These are phyloP conservation scores for Geotrichum carabidarum DNA, from an alignment of 1,139 yeast genomes.

Conservation along the genomic window DNA sequence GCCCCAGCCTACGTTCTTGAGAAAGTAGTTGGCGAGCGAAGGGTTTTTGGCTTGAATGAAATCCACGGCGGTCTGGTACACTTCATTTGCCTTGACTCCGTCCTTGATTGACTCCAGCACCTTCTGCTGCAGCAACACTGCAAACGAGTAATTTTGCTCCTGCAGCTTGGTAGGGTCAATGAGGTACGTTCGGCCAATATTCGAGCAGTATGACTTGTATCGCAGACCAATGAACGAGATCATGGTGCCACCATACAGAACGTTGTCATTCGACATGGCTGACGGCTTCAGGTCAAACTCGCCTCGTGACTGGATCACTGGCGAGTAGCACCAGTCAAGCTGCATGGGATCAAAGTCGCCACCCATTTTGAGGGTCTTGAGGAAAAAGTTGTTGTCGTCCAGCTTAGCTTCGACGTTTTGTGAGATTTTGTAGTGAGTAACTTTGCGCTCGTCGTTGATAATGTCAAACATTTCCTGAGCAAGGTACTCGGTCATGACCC, in stretches of 20 bases:
- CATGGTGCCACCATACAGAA: constrained; percentile 72
- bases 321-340: constrained; percentile 92
- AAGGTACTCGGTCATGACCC: constrained; percentile 69
- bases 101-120: constrained; percentile 56
- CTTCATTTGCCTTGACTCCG: constrained; percentile 61
- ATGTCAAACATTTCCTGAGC: constrained; percentile 84
- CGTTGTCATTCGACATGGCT: constrained; percentile 66
- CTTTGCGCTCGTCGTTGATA: constrained; percentile 78
- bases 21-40: constrained; percentile 57
- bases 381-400: constrained; percentile 67
- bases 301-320: constrained; percentile 86
- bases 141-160: constrained; percentile 72
- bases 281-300: constrained; percentile 80
- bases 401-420: constrained; percentile 77
- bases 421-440: constrained; percentile 67
- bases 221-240: constrained; percentile 80
- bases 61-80: constrained; percentile 59
- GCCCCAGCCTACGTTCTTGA: constrained; percentile 83
- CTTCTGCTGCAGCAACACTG: constrained; percentile 54
- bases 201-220: constrained; percentile 85
- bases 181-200: constrained; percentile 79
- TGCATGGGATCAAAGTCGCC: constrained; percentile 69
- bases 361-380: constrained; percentile 51
- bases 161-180: constrained; percentile 83
- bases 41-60: constrained; percentile 54